These are phyloP conservation scores for Dendrobium officinale DNA, from an alignment of 106 monocot genomes.

Conservation along the genomic window DNA sequence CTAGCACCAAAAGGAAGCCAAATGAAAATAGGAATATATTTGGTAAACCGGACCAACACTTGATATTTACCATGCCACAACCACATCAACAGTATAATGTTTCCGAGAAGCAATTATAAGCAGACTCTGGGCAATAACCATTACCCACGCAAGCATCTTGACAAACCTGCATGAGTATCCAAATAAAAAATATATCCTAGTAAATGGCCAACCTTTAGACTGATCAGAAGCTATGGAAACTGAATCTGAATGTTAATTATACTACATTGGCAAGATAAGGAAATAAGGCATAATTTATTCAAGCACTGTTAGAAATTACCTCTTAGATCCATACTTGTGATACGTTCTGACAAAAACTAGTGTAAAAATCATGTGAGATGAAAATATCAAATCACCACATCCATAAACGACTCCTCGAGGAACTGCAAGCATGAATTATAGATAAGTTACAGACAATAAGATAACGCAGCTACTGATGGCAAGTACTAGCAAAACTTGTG, in stretches of 20 bases:
- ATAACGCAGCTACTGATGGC: no score
- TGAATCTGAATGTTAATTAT: background rate
- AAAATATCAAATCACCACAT: slow-evolving; percentile 96
- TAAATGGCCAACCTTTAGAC: no score
- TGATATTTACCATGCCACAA: slow-evolving; percentile 44
- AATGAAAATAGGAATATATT: background rate
- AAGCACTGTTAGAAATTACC: slow-evolving; percentile 23
- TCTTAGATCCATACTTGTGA: slow-evolving; percentile 79
- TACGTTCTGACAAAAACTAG: slow-evolving; percentile 84
- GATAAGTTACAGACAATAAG: no score
- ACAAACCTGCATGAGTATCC: slow-evolving; percentile 21
- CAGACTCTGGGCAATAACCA: slow-evolving; percentile 39
- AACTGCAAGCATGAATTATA: slow-evolving; percentile 40
- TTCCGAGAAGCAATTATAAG: slow-evolving; percentile 57
- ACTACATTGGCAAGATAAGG: background rate
- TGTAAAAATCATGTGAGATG: slow-evolving; percentile 96
- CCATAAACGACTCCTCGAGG: slow-evolving; percentile 70
- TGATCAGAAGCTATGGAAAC: background rate
- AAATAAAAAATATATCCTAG: background rate
- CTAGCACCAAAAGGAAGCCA: slow-evolving; percentile 5
- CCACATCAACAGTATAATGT: slow-evolving; percentile 54
- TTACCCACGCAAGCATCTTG: slow-evolving; percentile 40
- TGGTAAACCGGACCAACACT: no score
- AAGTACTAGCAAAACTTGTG: background rate
- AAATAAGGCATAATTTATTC: background rate